Evolutionary conservation across 768 basidiomycete genomes (phyloP).

Genomic region (Amanita inopinata): DNA sequence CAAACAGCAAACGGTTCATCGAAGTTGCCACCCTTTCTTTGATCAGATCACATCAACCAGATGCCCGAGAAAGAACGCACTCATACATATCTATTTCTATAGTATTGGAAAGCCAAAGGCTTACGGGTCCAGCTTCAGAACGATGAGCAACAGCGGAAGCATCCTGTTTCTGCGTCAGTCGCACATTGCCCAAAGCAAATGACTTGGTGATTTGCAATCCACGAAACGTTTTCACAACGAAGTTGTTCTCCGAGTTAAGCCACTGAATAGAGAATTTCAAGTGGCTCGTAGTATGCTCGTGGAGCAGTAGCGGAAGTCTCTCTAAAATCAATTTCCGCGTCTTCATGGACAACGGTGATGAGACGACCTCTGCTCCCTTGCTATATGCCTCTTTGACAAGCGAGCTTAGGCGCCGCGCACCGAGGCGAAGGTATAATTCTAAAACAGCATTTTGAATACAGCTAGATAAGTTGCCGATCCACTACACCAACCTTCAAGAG

Average conservation of each 20-base stretch:
- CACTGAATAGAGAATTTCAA: constrained; percentile 55
- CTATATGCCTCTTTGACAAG: constrained; percentile 75
- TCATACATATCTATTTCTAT: constrained; percentile 85
- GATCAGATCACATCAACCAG: background rate
- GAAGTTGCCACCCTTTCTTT: constrained; percentile 67
- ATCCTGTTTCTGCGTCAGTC: constrained; percentile 46
- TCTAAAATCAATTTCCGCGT: constrained; percentile 63
- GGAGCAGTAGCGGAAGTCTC: constrained; percentile 81
- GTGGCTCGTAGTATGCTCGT: constrained; percentile 71
- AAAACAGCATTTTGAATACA: background rate
- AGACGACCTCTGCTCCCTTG: constrained; percentile 39
- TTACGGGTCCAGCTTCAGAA: constrained; percentile 45
- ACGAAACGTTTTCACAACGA: constrained; percentile 59
- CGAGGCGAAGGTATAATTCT: constrained; percentile 73
- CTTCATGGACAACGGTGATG: constrained; percentile 38
- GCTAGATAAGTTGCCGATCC: background rate
- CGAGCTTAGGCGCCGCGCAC: constrained; percentile 61
- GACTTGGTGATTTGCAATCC: constrained; percentile 56
- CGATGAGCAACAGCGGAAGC: constrained; percentile 64
- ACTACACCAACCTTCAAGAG: constrained; percentile 61
- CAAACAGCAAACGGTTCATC: constrained; percentile 71
- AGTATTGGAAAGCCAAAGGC: constrained; percentile 70
- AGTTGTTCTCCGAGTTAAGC: constrained; percentile 55
- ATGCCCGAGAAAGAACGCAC: constrained; percentile 35
- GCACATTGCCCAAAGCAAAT: constrained; percentile 41